Evolutionary conservation across 148 eudicot species (phyloP).

Genomic region (Cornus suecica): DNA sequence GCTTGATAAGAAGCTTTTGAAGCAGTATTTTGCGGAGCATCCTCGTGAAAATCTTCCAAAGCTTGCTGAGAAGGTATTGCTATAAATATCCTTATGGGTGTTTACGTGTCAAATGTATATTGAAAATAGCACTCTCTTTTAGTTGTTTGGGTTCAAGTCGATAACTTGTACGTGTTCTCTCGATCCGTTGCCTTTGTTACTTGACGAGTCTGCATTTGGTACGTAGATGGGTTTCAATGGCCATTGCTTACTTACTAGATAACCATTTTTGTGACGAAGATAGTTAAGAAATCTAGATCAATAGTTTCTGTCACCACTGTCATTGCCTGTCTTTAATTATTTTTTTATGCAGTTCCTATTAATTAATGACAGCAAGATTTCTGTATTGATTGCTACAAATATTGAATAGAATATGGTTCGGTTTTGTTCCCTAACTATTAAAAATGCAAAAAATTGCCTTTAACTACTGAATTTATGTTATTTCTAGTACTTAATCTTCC

Average conservation of each 20-base stretch:
- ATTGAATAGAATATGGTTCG: background rate
- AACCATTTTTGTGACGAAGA: background rate
- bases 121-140: background rate
- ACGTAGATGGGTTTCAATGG: background rate
- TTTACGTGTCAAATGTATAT: too few relatives aligned
- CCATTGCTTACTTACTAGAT: background rate
- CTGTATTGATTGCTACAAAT: background rate
- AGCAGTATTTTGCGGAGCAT: slow-evolving; percentile 67
- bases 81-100: background rate
- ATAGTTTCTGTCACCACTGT: too few relatives aligned
- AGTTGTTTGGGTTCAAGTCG: background rate
- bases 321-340: too few relatives aligned
- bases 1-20: slow-evolving; percentile 81
- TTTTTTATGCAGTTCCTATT: background rate
- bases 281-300: too few relatives aligned
- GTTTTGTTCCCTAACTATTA: background rate
- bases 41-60: slow-evolving; percentile 73
- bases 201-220: background rate
- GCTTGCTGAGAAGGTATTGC: slow-evolving; percentile 81
- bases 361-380: background rate
- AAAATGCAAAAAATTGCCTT: background rate
- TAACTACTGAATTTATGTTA: background rate
- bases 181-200: background rate
- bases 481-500: slow-evolving; percentile 75
- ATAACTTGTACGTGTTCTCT: background rate